Evolutionary conservation across 345 rosid genomes (phyloP), one percentile per base, ranked within the genome.

Genomic region (Conringia planisiliqua): DNA sequence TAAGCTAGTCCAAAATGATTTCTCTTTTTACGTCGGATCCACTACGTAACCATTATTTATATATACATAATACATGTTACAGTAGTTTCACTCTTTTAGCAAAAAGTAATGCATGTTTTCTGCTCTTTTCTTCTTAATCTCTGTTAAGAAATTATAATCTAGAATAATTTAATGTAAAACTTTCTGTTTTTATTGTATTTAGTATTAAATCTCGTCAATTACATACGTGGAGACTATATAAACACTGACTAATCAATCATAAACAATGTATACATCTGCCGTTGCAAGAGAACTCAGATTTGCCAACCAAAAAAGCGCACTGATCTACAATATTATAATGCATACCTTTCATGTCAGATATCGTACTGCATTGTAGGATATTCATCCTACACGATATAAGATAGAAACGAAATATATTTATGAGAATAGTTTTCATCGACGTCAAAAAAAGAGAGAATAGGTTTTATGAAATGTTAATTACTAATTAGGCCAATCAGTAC

Each of bases 271-370:
- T 48, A 32, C 7, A 58, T 59, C 7, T 72, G 24, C 38, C 9
- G 13, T 38, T 60, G 35, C 42, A 17, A 18, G 39, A 50, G 14
- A 72, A 27, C 22, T 72, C 36, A 62, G 62, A 72, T 42, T 62
- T 40, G 56, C 63, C 63, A 40, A 39, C 70, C 61, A n/a, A 62
- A 63, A 72, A 72, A 47, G 68, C 61, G 68, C 60, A 60, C 22
- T 51, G 56, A 26, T 47, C 24, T 47, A 20, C 10, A 38, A 50
- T 72, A n/a, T n/a, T n/a, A n/a, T n/a, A n/a, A n/a, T n/a, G n/a
- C n/a, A n/a, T n/a, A n/a, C n/a, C n/a, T n/a, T n/a, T n/a, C n/a
- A n/a, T n/a, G n/a, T n/a, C n/a, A n/a, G n/a, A n/a, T n/a, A n/a
- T n/a, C n/a, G n/a, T n/a, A n/a, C n/a, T n/a, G n/a, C n/a, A n/a